Evolutionary conservation across 257 asterid species (phyloP).

Genomic region (Salvia splendens): DNA sequence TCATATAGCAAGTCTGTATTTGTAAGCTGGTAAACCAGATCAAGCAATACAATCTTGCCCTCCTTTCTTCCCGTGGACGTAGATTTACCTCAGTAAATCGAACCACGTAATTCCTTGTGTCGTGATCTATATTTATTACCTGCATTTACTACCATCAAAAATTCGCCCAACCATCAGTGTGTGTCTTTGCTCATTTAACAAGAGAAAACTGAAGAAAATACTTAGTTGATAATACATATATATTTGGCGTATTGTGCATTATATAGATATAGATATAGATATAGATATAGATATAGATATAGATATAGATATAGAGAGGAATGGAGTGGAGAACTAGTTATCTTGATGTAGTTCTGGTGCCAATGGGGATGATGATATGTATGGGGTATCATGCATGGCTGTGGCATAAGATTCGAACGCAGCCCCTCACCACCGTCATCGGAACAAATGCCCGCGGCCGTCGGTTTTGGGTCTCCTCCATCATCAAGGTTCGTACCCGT

Average conservation of each 20-base stretch:
- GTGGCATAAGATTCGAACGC: slow-evolving; percentile 64
- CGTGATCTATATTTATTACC: too few species aligned
- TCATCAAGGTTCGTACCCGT: slow-evolving; percentile 63
- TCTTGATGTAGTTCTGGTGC: slow-evolving; percentile 70
- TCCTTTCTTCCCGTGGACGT: too few species aligned
- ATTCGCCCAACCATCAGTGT: too few species aligned
- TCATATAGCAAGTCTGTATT: too few species aligned
- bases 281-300: too few species aligned
- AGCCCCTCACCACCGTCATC: slow-evolving; percentile 69
- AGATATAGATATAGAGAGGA: background rate
- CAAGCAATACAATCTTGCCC: too few species aligned
- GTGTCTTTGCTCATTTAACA: background rate
- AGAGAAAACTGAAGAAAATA: background rate
- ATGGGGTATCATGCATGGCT: slow-evolving; percentile 70
- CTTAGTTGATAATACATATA: background rate
- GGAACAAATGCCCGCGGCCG: slow-evolving; percentile 76
- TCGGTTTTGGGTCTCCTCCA: slow-evolving; percentile 76
- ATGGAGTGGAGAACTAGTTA: slow-evolving; percentile 87
- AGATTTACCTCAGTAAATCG: too few species aligned
- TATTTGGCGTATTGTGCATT: too few species aligned
- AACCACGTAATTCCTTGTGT: too few species aligned
- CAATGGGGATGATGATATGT: slow-evolving; percentile 54
- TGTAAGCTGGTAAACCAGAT: too few species aligned
- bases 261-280: too few species aligned
- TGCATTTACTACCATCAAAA: too few species aligned